Conservation (phyloP, 2,329 filamentous ascomycete genomes). For the Beauveria medogensis region DNA sequence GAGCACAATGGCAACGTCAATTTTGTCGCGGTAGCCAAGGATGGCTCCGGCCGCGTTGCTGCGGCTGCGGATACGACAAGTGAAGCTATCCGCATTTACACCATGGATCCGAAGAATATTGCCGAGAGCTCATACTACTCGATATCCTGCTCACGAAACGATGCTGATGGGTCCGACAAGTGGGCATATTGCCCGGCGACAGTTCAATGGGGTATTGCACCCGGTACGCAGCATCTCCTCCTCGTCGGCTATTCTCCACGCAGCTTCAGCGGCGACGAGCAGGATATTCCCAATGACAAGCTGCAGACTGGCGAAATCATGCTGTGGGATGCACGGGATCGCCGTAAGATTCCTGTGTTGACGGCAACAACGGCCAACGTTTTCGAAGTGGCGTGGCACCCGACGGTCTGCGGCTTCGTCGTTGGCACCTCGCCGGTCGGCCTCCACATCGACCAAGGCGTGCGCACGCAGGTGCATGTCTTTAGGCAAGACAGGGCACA, state of each 20-base stretch:
- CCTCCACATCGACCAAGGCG: conserved; percentile 33
- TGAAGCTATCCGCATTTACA: conserved; percentile 50
- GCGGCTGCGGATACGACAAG: conserved; percentile 49
- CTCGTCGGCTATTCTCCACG: conserved; percentile 57
- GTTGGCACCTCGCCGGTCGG: conserved; percentile 49
- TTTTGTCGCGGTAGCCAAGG: conserved; percentile 49
- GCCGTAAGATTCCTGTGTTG: conserved; percentile 37
- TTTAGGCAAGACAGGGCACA: conserved; percentile 30
- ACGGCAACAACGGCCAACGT: conserved; percentile 50
- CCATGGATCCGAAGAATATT: conserved; percentile 29
- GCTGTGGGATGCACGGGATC: conserved; percentile 45
- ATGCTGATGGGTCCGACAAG: conserved; percentile 31
- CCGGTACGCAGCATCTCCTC: conserved; percentile 40
- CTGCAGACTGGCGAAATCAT: conserved; percentile 51
- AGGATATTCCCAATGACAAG: conserved; percentile 51
- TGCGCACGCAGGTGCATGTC: conserved; percentile 50
- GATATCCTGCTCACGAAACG: conserved; percentile 33
- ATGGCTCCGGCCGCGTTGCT: conserved; percentile 42
- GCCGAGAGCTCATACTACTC: conserved; percentile 27
- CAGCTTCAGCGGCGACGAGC: conserved; percentile 42
- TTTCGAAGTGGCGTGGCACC: conserved; percentile 59
- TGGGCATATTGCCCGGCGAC: conserved; percentile 59
- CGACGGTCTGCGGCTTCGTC: conserved; percentile 42
- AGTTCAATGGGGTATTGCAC: conserved; percentile 50
- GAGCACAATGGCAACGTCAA: conserved; percentile 51